Conservation (phyloP, 2,329 filamentous ascomycete species). For the Penicillium aurantiogriseum region DNA sequence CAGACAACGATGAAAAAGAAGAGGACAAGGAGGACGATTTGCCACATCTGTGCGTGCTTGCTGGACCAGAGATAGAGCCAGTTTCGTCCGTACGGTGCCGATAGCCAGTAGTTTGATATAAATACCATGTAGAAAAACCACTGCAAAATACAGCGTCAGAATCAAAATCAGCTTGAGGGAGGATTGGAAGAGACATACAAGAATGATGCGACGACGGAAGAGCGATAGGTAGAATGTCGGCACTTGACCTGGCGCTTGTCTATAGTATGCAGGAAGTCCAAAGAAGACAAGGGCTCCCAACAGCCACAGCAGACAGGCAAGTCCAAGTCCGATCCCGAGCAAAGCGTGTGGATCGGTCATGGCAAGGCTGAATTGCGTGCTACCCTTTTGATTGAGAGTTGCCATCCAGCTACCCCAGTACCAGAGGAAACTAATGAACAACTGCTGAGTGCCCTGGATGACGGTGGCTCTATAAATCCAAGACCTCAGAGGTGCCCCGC, state of each 20-base stretch:
- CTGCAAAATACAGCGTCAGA: background rate
- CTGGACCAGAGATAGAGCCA: conserved; percentile 62
- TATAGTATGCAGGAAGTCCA: conserved; percentile 65
- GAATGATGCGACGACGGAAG: conserved; percentile 55
- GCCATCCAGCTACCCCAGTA: conserved; percentile 61
- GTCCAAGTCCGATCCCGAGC: conserved; percentile 56
- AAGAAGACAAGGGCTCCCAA: conserved; percentile 56
- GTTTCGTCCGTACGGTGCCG: conserved; percentile 64
- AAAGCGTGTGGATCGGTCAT: conserved; percentile 46
- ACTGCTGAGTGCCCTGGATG: conserved; percentile 65
- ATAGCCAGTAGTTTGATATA: conserved; percentile 66
- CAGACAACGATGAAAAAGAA: conserved; percentile 57
- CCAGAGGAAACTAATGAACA: conserved; percentile 64
- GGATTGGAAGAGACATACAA: conserved; percentile 36
- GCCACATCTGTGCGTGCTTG: conserved; percentile 55
- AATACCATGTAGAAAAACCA: conserved; percentile 63
- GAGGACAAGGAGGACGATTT: conserved; percentile 53
- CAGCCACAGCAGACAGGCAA: conserved; percentile 57
- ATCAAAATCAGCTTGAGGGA: background rate
- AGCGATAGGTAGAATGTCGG: conserved; percentile 65
- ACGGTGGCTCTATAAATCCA: conserved; percentile 66
- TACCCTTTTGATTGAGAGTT: conserved; percentile 41
- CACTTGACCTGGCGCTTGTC: conserved; percentile 61
- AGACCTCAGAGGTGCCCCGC: conserved; percentile 57
- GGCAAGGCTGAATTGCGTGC: conserved; percentile 34